These are phyloP conservation scores for Penicillium flavigenum DNA, from an alignment of 495 filamentous ascomycete genomes.

Conservation along the genomic window DNA sequence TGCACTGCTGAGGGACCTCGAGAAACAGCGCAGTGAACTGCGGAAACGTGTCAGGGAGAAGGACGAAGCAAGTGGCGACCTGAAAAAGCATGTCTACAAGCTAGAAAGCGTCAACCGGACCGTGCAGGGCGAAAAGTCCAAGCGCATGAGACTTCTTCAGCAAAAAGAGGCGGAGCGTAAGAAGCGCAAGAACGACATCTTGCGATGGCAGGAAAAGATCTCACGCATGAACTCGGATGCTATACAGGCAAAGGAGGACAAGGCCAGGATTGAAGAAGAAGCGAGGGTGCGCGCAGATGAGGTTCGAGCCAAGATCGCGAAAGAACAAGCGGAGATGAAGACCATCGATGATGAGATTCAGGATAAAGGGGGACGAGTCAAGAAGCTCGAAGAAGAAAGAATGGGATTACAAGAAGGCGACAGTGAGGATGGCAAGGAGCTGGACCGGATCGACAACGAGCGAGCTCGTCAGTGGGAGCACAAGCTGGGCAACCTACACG, in stretches of 20 bases:
- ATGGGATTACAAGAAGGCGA: conserved; percentile 48
- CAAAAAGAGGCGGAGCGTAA: conserved; percentile 62
- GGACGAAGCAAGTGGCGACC: conserved; percentile 76
- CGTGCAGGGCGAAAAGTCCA: conserved; percentile 75
- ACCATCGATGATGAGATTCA: conserved; percentile 62
- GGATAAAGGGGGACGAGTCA: conserved; percentile 59
- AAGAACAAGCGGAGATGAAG: conserved; percentile 55
- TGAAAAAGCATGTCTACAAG: conserved; percentile 76
- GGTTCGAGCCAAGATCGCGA: conserved; percentile 50
- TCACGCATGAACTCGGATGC: conserved; percentile 49
- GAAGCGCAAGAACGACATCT: conserved; percentile 60
- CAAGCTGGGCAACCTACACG: conserved; percentile 48
- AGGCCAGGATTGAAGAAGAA: conserved; percentile 44
- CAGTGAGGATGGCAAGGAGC: conserved; percentile 50
- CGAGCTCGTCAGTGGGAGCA: conserved; percentile 57
- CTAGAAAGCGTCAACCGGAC: conserved; percentile 79
- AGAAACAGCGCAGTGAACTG: conserved; percentile 69
- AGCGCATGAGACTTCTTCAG: conserved; percentile 67
- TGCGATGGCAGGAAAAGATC: conserved; percentile 57
- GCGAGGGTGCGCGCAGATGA: conserved; percentile 47
- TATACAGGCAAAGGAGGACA: conserved; percentile 49
- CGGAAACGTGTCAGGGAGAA: conserved; percentile 75
- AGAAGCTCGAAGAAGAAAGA: conserved; percentile 60
- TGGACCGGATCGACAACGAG: conserved; percentile 54
- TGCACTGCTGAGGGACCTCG: conserved; percentile 55